Conservation (phyloP, 208 protist genomes). For the Entamoeba nuttalli region DNA sequence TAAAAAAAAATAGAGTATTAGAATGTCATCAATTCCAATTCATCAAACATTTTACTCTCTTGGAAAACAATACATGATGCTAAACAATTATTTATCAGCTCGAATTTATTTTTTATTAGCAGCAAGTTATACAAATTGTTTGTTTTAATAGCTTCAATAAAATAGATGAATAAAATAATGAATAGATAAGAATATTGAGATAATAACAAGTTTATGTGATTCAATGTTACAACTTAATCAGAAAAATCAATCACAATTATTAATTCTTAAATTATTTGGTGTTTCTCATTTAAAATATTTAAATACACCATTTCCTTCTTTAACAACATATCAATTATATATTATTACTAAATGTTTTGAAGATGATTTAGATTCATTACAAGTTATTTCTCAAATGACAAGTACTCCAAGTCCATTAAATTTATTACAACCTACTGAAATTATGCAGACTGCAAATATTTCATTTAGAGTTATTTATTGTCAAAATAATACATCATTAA, state of each 20-base stretch:
- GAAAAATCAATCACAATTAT: not conserved
- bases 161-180: too few species aligned
- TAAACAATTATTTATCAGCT: not conserved
- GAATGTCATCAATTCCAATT: too few species aligned
- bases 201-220: not conserved
- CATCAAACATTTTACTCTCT: not conserved
- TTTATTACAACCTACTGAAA: not conserved
- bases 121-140: not conserved
- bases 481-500: too few species aligned
- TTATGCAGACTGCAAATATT: not conserved
- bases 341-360: not conserved
- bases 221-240: not conserved
- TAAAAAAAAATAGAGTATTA: too few species aligned
- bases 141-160: not conserved
- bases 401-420: not conserved
- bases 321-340: not conserved
- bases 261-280: not conserved
- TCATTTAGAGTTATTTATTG: not conserved
- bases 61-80: not conserved
- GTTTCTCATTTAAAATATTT: not conserved
- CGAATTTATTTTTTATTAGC: not conserved
- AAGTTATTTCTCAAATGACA: not conserved
- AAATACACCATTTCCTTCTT: not conserved
- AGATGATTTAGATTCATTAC: not conserved
- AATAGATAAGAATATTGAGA: not conserved